Percentiles rank a stretch among this genome's conserved stretches.
These are phyloP conservation scores for Spathaspora sp. DNA, from an alignment of 1,139 yeast genomes.

Conservation along the genomic window DNA sequence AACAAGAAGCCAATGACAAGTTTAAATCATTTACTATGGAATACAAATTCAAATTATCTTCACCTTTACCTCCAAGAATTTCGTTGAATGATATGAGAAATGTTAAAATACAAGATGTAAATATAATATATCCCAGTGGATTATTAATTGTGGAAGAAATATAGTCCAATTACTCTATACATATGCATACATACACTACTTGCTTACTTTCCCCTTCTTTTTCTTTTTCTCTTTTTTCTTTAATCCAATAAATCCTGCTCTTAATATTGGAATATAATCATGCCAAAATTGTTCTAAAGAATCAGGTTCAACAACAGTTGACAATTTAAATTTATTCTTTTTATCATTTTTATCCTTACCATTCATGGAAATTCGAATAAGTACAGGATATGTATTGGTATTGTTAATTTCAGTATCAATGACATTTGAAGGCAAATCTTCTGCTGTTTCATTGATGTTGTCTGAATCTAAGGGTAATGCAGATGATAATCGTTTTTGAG, in stretches of 20 bases:
- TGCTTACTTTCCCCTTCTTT: constrained; percentile 39
- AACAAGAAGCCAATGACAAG: constrained; percentile 19
- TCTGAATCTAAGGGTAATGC: constrained; percentile 21
- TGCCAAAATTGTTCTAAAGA: constrained; percentile 68
- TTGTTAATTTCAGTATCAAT: constrained; percentile 20
- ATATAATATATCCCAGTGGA: constrained; percentile 44
- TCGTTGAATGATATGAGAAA: constrained; percentile 26
- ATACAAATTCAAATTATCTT: constrained; percentile 32
- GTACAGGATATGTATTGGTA: constrained; percentile 40
- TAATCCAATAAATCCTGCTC: constrained; percentile 55
- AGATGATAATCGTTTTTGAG: constrained; percentile 41
- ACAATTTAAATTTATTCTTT: constrained; percentile 50
- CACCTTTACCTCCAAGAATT: constrained; percentile 43
- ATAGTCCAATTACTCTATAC: constrained; percentile 5
- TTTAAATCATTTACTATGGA: constrained; percentile 26
- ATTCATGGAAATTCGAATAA: constrained; percentile 57
- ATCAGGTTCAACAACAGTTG: constrained; percentile 62
- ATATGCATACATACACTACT: constrained; percentile 9
- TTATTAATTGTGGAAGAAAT: constrained; percentile 37
- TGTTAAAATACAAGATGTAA: constrained; percentile 27
- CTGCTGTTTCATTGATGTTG: constrained; percentile 10
- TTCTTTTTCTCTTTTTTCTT: constrained; percentile 54
- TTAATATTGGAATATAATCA: constrained; percentile 62
- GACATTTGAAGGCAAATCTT: constrained; percentile 42
- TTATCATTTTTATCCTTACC: constrained; percentile 45